Percentiles rank a stretch among this genome's conserved stretches.
phyloP scores from a whole-genome alignment of 2,329 filamentous ascomycete species.

The Helotiales sp. region DNA sequence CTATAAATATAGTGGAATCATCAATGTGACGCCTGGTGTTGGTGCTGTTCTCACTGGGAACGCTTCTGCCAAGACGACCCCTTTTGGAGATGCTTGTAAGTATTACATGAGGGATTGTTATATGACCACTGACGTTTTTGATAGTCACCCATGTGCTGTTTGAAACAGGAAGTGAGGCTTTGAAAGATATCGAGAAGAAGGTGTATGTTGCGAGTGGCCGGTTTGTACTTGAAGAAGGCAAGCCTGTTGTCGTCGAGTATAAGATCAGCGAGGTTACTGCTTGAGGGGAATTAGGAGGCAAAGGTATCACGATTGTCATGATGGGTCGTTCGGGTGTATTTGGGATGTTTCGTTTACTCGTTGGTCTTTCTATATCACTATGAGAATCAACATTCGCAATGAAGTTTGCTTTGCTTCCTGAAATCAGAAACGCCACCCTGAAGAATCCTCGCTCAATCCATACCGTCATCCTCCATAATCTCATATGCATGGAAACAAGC shows the following conservation, averaged over 20 bases:
- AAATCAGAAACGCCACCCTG: constrained; percentile 34
- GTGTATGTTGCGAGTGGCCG: constrained; percentile 50
- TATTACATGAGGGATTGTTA: constrained; percentile 6
- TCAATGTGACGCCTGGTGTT: constrained; percentile 44
- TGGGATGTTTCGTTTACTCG: not conserved
- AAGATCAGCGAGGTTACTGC: constrained; percentile 49
- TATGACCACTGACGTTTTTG: not conserved
- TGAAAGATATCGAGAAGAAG: constrained; percentile 47
- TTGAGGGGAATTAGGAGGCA: not conserved
- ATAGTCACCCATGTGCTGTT: constrained; percentile 47
- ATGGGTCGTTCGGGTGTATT: not conserved
- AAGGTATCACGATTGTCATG: not conserved
- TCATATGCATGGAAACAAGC: constrained; percentile 29
- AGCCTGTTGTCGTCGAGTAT: constrained; percentile 48
- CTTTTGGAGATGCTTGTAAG: constrained; percentile 49
- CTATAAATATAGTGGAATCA: constrained; percentile 48
- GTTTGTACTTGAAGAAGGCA: constrained; percentile 46
- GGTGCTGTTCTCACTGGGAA: constrained; percentile 45
- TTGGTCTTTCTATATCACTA: not conserved
- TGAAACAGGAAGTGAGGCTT: constrained; percentile 45
- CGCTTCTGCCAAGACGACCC: constrained; percentile 46
- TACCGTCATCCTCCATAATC: constrained; percentile 27
- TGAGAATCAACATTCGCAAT: constrained; percentile 8
- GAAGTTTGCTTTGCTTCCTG: constrained; percentile 10
- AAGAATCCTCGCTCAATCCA: constrained; percentile 30